Base-by-base conservation (phyloP, 148 eudicot species). In the Diospyros lotus region DNA sequence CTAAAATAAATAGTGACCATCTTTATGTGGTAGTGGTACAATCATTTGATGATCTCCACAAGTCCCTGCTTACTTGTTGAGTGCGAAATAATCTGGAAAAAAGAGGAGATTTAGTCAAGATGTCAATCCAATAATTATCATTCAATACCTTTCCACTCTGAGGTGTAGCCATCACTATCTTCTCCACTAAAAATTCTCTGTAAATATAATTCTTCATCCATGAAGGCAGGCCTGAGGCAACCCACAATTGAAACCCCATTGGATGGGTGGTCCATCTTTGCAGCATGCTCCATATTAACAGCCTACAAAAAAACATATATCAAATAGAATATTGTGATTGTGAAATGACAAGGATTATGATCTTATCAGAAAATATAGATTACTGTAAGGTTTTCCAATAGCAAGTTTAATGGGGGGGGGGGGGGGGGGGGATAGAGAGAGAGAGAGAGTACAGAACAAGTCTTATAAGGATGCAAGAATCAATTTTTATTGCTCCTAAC, bases 191-290 rank as follows among this genome's bases (percentile, higher is more conserved):
- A 86, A 28, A 86, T 78, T 58, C 80, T 73, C 59, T 83, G 39
- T 45, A 86, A 58, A 73, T 83, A 75, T 58, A 65, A 76, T 69
- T 86, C 87, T 75, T 86, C 89, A 72, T 83, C 87, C 42, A 77
- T 10, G 38, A 70, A 83, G 59, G 78, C 75, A 72, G 89, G 89
- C 66, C 76, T 81, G 58, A 86, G 85, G 76, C 73, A 68, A 75
- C 87, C 89, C 75, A 77, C 44, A 56, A 86, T 39, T 39, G 87
- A 84, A 58, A 86, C 83, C 64, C 89, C 89, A 65, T 86, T 86
- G 68, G 87, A 81, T 10, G 86, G 85, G 71, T 77, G 75, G 66
- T 86, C 87, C 86, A 86, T 83, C 60, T 43, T 71, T 73, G 71
- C 76, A 74, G 77, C 71, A 81, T 79, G 74, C 64, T 86, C 83